phyloP scores from a whole-genome alignment of 148 eudicot species.

The Chenopodium album region DNA sequence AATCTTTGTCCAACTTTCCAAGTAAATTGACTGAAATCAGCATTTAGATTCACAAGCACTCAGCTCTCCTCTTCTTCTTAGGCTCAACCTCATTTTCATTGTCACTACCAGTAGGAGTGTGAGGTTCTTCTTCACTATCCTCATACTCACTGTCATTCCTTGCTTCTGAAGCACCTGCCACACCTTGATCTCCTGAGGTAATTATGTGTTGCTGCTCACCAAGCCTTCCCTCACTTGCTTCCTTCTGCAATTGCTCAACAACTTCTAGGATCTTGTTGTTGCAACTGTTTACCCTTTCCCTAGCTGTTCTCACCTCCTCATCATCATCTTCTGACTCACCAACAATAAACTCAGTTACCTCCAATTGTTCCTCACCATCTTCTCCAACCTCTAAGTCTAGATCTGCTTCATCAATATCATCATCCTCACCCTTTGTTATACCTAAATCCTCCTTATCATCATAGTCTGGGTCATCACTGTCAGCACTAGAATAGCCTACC shows the following conservation, averaged over 20 bases:
- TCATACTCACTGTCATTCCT: background rate
- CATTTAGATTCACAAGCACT: background rate
- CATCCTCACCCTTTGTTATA: too few species aligned
- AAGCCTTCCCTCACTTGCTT: background rate
- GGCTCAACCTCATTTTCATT: background rate
- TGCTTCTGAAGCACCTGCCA: too few species aligned
- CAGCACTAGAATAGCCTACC: too few species aligned
- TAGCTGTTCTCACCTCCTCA: background rate
- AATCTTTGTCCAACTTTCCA: background rate
- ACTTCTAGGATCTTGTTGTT: background rate
- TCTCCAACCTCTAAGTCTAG: too few species aligned
- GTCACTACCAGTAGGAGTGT: background rate
- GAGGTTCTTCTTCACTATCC: background rate
- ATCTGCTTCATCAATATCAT: too few species aligned
- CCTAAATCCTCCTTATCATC: too few species aligned
- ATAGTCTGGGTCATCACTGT: too few species aligned
- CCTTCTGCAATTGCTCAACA: background rate
- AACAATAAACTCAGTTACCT: background rate
- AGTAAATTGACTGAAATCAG: background rate
- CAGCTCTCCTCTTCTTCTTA: background rate
- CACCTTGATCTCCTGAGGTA: too few species aligned
- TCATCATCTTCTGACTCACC: background rate
- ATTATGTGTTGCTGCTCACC: too few species aligned
- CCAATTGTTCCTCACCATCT: too few species aligned
- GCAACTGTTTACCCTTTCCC: background rate